A percentile compares a stretch with the other conserved stretches of the same genome.
Conservation (phyloP, 768 basidiomycete genomes). For the Kwoniella heveanensis region DNA sequence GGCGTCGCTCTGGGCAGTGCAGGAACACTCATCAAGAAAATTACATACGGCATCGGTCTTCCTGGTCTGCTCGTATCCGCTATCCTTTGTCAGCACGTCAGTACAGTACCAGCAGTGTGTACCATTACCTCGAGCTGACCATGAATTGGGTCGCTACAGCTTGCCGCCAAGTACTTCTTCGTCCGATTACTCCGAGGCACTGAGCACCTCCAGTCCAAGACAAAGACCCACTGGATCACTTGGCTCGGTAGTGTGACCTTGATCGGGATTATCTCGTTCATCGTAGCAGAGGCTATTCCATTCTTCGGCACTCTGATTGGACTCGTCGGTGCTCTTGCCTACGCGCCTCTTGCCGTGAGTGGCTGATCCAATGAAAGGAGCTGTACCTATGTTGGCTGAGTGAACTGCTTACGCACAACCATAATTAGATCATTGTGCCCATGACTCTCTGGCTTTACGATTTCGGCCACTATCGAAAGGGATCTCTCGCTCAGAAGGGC, state of each 20-base stretch:
- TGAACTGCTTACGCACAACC: background rate
- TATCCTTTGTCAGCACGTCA: conserved; percentile 20
- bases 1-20: conserved; percentile 44
- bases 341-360: conserved; percentile 25
- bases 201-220: conserved; percentile 18
- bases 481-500: conserved; percentile 4
- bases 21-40: conserved; percentile 41
- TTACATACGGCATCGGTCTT: conserved; percentile 46
- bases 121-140: no score
- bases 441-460: conserved; percentile 32
- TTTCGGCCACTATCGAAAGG: conserved; percentile 19
- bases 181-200: conserved; percentile 29
- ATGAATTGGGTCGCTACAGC: background rate
- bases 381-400: background rate
- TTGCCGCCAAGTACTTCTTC: conserved; percentile 28
- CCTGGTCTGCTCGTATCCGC: conserved; percentile 37
- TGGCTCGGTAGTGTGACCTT: conserved; percentile 20
- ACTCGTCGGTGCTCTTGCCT: conserved; percentile 32
- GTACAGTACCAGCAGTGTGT: background rate
- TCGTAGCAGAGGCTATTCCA: conserved; percentile 25
- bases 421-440: conserved; percentile 6
- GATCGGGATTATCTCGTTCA: conserved; percentile 19
- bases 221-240: conserved; percentile 23
- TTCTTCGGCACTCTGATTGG: conserved; percentile 36
- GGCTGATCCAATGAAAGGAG: no score